Evolutionary conservation across 257 asterid species (phyloP), one percentile per base, ranked within the genome.

Genomic region (Rhazya stricta): DNA sequence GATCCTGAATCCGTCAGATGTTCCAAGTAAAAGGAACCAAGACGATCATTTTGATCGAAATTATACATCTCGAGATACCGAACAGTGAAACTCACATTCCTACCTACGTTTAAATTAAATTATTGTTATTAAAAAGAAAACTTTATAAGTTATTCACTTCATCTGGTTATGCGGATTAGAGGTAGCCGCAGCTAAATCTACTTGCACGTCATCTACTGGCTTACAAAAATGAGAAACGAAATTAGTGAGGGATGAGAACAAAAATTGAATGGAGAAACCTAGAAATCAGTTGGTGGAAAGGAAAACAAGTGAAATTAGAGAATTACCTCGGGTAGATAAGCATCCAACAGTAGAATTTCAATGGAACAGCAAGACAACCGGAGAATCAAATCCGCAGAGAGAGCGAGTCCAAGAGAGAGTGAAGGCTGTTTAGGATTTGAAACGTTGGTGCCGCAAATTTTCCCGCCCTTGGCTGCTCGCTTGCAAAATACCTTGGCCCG

Each of bases 381-480:
- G 67, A 61, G 41, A 15, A 61, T 32, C 23, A 60, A 60, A 60
- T 60, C 67, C 13, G 21, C 8, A 12, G 39, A 2, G n/a, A 34
- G 63, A 9, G 48, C 9, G 48, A 11, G 48, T 10, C 48, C 0
- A 8, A 13, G 2, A 10, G 19, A 29, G 6, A 23, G 41, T 60
- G n/a, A 61, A 30, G 8, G 39, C 67, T 30, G 36, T 67, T 67
- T 50, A 3, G 42, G 67, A 41, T 57, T 62, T 75, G 78, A 63
- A 48, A 46, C 27, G 78, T 46, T 30, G 62, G 16, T 43, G 36
- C 65, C 39, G 29, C 63, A 48, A 32, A 41, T 56, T 65, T 75
- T 75, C 78, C 78, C 78, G 73, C 78, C n/a, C 71, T 8, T 66
- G 56, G 48, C 65, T 29, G n/a, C 16, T 3, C n/a, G 56, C n/a